Evolutionary conservation across 352 stramenopile genomes (phyloP), one percentile per base, ranked within the genome.

Genomic region (Peronosclerospora sorghi): DNA sequence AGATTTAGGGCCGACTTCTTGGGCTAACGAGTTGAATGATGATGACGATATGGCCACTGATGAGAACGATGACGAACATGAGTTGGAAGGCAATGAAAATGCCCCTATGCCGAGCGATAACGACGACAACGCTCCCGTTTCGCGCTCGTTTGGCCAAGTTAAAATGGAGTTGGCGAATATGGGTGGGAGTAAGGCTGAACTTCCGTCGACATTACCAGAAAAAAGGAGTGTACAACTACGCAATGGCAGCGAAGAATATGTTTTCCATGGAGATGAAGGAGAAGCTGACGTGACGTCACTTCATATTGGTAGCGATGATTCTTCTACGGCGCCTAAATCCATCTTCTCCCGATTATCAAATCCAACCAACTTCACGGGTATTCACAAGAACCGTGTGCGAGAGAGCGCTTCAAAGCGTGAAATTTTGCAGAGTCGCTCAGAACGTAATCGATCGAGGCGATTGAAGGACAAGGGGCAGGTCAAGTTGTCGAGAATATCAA

Each of bases 311-410:
- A 87, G 74, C 35, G 77, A 86, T 24, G 78, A 86, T 35, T 82
- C 72, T 15, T 70, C 63, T 0, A 68, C 73, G 0, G 64, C 60
- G 8, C 59, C 59, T 5, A 59, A 64, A 9, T 86, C 73, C 0
- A 93, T 93, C 24, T 93, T 93, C 37, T 83, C 76, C 10, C 68
- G 81, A n/a, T 62, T 93, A 4, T 83, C 81, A 0, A 91, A 93
- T 28, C 81, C 81, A 32, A 89, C 58, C 20, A 93, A 90, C 43
- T 93, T 93, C 27, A 93, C 81, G 14, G 81, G 81, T 13, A 93
- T 89, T 45, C 81, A 93, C 68, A 89, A 89, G 56, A 87, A 89
- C 35, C 77, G 81, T 4, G 70, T 85, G 24, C 57, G 68, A 26
- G 80, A 92, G 41, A 89, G 74, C 61, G 73, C 70, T 28, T 69